Base-by-base conservation (phyloP, 2,329 filamentous ascomycete species). In the Clonostachys byssicola region DNA sequence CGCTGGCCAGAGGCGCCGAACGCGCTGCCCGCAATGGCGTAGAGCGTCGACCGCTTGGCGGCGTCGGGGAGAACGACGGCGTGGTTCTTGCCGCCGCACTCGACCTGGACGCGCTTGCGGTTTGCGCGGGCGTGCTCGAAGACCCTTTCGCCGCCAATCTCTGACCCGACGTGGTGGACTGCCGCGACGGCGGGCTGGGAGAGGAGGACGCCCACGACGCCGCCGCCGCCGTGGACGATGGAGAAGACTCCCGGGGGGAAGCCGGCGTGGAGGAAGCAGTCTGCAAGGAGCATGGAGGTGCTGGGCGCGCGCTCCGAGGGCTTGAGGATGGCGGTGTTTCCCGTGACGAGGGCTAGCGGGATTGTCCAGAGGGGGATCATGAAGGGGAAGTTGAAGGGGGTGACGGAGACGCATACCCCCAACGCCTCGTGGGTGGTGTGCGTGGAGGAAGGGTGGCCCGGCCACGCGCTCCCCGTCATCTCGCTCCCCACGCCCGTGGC, bases 321-420 rank as follows among this genome's bases (percentile, higher is more conserved):
- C 74, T 92, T 92, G 56, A 92, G 72, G 52, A 92, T 78, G 47
- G 89, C 73, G 12, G 86, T 89, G 71, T 92, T 92, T 47, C 88
- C 88, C 5, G 85, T 88, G 17, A 90, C 79, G 5, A 86, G 86
- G 34, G 88, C 88, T 54, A 91, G 83, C 8, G 88, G 88, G 48
- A 92, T 87, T 49, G 80, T 88, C 88, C 88, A 92, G 18, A 92
- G 73, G 1, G 88, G 88, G 60, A 92, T 91, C 88, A 92, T 91
- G 52, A 88, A 88, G 20, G 88, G 87, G 68, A 92, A 91, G 72
- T 91, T 90, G 63, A 90, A 90, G 1, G 86, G 86, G 69, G 86
- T 90, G 49, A 90, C 90, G 17, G 86, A 85, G 36, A 86, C 86
- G 34, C 86, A 82, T n/a, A 90, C 81, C 39, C 86, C 86, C 55